These are phyloP conservation scores for Sutorius australiensis DNA, from an alignment of 768 basidiomycete genomes.

Conservation along the genomic window DNA sequence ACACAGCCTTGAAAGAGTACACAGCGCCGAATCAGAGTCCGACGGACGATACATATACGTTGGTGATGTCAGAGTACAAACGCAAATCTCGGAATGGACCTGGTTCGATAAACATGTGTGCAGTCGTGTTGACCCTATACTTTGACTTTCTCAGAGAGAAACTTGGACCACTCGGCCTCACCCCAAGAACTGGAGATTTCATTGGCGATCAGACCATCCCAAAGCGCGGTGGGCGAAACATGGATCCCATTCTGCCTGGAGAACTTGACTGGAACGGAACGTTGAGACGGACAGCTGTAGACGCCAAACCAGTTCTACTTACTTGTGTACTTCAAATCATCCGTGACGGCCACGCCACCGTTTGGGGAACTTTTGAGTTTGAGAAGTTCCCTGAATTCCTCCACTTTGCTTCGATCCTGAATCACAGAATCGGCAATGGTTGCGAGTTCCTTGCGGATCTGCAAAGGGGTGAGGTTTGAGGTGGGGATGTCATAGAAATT, in stretches of 20 bases:
- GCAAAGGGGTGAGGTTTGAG: slow-evolving; percentile 59
- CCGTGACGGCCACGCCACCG: slow-evolving; percentile 77
- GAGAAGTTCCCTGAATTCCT: slow-evolving; percentile 58
- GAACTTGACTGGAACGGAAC: slow-evolving; percentile 67
- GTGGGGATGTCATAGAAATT: slow-evolving; percentile 80
- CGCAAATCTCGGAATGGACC: not conserved
- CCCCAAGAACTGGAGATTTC: slow-evolving; percentile 83
- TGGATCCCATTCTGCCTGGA: slow-evolving; percentile 90
- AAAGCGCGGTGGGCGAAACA: slow-evolving; percentile 79
- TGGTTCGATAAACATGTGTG: not conserved
- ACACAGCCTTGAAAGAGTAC: no score
- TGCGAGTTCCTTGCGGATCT: slow-evolving; percentile 74
- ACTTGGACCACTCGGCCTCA: slow-evolving; percentile 75
- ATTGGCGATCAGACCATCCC: slow-evolving; percentile 69
- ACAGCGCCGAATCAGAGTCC: no score
- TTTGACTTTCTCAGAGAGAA: slow-evolving; percentile 56
- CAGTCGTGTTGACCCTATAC: slow-evolving; percentile 25
- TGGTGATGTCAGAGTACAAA: not conserved
- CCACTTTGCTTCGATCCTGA: slow-evolving; percentile 42
- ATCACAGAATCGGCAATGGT: slow-evolving; percentile 53
- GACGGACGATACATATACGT: not conserved
- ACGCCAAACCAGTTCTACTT: slow-evolving; percentile 20
- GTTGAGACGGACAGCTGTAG: not conserved
- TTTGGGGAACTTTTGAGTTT: slow-evolving; percentile 62
- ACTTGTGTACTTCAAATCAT: slow-evolving; percentile 90